Base-by-base conservation (phyloP, 257 asterid genomes). In the Craterostigma plantagineum region DNA sequence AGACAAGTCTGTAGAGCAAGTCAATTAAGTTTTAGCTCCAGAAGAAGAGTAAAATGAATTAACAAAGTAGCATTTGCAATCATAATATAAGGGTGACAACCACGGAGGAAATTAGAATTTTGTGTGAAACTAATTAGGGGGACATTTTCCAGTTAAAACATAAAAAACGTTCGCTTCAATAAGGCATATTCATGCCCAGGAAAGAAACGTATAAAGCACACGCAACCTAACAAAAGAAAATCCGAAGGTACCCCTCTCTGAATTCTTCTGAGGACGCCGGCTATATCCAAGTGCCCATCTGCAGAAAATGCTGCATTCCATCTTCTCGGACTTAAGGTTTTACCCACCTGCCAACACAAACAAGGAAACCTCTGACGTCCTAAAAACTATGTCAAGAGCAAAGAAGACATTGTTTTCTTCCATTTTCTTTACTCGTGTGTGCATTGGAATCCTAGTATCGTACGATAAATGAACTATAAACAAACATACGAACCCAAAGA, bases 261-360 rank as follows among this genome's bases (percentile, higher is more conserved):
- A 59, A 86, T 81, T 71, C 97, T 73, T 66, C 92, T 68, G 39
- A 86, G 94, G 51, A 86, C 93, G 39, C 78, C 97, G 16, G 92
- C 93, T 51, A 86, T 81, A 56, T 86, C 97, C 71, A 86, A 56
- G 53, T 54, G 91, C 41, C 97, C 97, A 55, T 78, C 94, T 42
- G 34, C 52, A 48, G 81, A 42, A 67, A 86, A 75, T 58, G 97
- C 91, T 1, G 86, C 92, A 48, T 78, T 72, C 97, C 97, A 86
- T 65, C 94, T 86, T 72, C 97, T 86, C 33, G 77, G 72, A 65
- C 97, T 71, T 43, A 86, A 63, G 60, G 92, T 76, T 66, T 78
- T 86, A 27, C 97, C 97, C 12, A 68, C 91, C 97, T 86, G 64
- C 60, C 45, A 57, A 62, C 35, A 41, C 11, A 40, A 4, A 14